Base-by-base conservation (phyloP, 2,329 filamentous ascomycete genomes). In the Cladosporium sp. region DNA sequence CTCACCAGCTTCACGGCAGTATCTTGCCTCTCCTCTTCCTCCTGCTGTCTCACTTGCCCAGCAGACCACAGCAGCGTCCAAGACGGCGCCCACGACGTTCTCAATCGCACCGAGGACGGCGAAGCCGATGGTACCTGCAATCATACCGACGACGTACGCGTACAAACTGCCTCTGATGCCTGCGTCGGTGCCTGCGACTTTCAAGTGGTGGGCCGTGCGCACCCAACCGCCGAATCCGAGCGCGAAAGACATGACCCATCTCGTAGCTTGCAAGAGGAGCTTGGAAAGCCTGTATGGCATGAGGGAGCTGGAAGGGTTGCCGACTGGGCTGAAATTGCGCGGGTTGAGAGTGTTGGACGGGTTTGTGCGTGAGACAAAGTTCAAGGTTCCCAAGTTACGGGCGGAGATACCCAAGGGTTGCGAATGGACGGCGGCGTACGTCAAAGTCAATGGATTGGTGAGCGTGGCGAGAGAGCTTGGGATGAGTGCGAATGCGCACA, bases 161-260 rank as follows among this genome's bases (percentile, higher is more conserved):
- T 98, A 98, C 19, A 93, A 77, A 60, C 89, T 95, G 7, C 93
- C 93, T 39, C 81, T 81, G 49, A 72, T 41, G 50, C 68, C 60
- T 42, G 58, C 59, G 50, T 65, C 61, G 74, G 78, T 50, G 83
- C 53, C 72, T 71, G 62, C 71, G 65, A 74, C 16, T 45, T 78
- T 75, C 3, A 96, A 74, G 68, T 86, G 84, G 55, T 88, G 84
- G 9, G 93, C 91, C 30, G 91, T 95, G 40, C 88, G 86, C 7
- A 97, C 88, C 93, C 93, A 98, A n/a, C 89, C 92, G 3, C 88
- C 91, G 62, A 97, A 95, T 1, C 92, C 92, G 25, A 98, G 79
- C 0, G 84, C 87, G 40, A 91, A 82, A 0, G 89, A 88, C 82
- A 96, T 95, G 62, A 96, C 86, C 65, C 92, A 87, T 15, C 92